Percentiles rank a stretch among this genome's conserved stretches.
Evolutionary conservation across 1,284 basidiomycete genomes (phyloP).

Genomic region (Microbotryum lychnidis-dioicae): DNA sequence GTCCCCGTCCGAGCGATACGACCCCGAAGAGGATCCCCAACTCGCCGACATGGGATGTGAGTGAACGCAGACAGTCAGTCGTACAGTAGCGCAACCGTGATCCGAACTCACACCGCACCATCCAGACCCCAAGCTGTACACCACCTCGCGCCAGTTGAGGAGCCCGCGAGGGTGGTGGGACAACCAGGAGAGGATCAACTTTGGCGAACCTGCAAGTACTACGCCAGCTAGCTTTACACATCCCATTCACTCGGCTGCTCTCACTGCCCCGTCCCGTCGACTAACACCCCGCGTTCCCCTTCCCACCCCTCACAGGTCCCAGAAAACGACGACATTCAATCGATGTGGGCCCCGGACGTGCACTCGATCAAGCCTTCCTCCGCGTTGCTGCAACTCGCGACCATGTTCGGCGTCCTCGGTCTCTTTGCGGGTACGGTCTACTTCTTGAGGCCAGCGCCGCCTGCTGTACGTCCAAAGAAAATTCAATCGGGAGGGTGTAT

Average conservation of each 20-base stretch:
- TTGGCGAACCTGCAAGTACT: constrained; percentile 30
- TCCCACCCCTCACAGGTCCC: constrained; percentile 24
- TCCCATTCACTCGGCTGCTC: no score
- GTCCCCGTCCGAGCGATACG: constrained; percentile 15
- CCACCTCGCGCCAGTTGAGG: constrained; percentile 27
- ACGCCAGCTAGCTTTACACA: neutral
- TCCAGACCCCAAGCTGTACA: constrained; percentile 27
- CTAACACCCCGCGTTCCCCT: no score
- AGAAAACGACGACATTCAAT: constrained; percentile 35
- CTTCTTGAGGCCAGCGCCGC: constrained; percentile 18
- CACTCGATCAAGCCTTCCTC: constrained; percentile 33
- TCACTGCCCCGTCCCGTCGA: no score
- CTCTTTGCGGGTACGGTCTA: constrained; percentile 27
- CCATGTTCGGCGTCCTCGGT: constrained; percentile 28
- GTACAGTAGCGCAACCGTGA: no score
- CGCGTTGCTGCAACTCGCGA: constrained; percentile 30
- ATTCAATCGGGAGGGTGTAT: neutral
- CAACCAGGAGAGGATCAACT: constrained; percentile 34
- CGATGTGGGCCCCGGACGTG: constrained; percentile 36
- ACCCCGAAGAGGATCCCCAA: constrained; percentile 30
- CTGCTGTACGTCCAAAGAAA: constrained; percentile 16
- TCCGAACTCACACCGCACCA: neutral
- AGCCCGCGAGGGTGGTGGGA: constrained; percentile 31
- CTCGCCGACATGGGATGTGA: constrained; percentile 27
- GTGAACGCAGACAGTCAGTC: neutral